Conservation (phyloP, 1,139 yeast genomes). For the Hyphopichia burtonii region DNA sequence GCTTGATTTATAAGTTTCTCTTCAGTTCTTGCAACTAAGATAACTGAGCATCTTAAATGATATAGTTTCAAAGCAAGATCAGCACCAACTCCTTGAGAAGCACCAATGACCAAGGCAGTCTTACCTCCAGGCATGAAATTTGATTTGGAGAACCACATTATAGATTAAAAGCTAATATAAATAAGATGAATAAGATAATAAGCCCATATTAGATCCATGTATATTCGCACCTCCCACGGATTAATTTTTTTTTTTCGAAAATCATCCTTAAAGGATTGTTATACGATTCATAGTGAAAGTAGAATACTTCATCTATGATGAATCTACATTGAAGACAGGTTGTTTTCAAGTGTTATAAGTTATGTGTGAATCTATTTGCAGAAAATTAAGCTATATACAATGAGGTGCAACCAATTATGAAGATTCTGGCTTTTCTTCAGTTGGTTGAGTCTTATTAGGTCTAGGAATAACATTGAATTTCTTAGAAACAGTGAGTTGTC, state of each 20-base stretch:
- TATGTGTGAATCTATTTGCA: too few relatives aligned
- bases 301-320: too few relatives aligned
- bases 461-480: constrained; percentile 37
- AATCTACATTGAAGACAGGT: too few relatives aligned
- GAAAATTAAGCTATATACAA: constrained; percentile 9
- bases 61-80: constrained; percentile 67
- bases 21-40: constrained; percentile 75
- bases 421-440: constrained; percentile 31
- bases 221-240: too few relatives aligned
- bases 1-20: constrained; percentile 52
- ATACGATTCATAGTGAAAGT: too few relatives aligned
- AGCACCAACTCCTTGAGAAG: constrained; percentile 91
- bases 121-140: constrained; percentile 44
- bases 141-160: constrained; percentile 26
- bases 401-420: constrained; percentile 26
- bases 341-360: too few relatives aligned
- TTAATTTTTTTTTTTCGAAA: too few relatives aligned
- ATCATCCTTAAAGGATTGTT: too few relatives aligned
- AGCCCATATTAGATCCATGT: too few relatives aligned
- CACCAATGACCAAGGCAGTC: constrained; percentile 83
- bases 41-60: constrained; percentile 57
- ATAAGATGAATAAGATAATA: too few relatives aligned
- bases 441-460: constrained; percentile 6
- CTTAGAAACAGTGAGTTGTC: constrained; percentile 32
- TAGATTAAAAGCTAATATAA: background rate